phyloP scores from a whole-genome alignment of 768 basidiomycete genomes.

The Leccinellum luteum region DNA sequence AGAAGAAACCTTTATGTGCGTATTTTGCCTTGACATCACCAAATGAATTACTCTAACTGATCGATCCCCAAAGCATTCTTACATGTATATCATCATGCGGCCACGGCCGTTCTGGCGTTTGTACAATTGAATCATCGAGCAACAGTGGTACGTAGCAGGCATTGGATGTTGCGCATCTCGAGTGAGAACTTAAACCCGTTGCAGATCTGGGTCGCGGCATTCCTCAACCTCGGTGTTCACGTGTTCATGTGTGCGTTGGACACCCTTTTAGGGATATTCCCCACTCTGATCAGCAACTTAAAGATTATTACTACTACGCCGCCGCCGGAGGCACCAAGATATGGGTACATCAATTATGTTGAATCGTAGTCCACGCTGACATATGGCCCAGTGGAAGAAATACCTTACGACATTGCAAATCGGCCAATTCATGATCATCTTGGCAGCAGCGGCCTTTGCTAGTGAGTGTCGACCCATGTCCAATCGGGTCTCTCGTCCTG shows the following conservation, averaged over 20 bases:
- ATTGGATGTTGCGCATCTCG: neutral
- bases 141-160: conserved; percentile 61
- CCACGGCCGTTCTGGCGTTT: conserved; percentile 89
- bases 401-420: conserved; percentile 25
- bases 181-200: neutral
- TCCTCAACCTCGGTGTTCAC: conserved; percentile 86
- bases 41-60: conserved; percentile 1
- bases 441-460: conserved; percentile 2
- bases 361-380: neutral
- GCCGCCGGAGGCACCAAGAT: conserved; percentile 60
- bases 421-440: conserved; percentile 20
- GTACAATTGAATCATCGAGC: conserved; percentile 89
- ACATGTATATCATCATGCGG: conserved; percentile 97
- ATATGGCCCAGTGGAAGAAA: conserved; percentile 21
- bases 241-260: conserved; percentile 84
- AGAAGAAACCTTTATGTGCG: conserved; percentile 94
- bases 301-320: conserved; percentile 98
- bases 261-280: neutral
- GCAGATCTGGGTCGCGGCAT: conserved; percentile 90
- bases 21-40: conserved; percentile 4
- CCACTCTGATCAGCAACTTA: neutral
- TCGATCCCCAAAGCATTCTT: conserved; percentile 68
- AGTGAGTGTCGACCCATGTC: conserved; percentile 2
- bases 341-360: conserved; percentile 9
- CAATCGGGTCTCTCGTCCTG: neutral